Conservation (phyloP, 352 stramenopile species). For the Globisporangium paddicum region DNA sequence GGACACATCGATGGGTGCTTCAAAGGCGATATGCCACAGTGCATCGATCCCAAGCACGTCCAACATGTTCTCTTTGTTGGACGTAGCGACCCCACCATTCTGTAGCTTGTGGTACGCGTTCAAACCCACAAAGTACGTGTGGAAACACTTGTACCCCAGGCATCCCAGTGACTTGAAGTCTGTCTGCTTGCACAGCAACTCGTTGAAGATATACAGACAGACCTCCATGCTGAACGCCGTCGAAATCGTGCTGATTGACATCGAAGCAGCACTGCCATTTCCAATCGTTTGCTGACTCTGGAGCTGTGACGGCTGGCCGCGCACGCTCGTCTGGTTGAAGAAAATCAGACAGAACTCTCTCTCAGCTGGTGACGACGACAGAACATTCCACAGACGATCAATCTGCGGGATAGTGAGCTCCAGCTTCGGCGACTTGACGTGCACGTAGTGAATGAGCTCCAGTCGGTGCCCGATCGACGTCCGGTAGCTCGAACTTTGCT, state of each 20-base stretch:
- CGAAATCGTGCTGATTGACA: slow-evolving; percentile 40
- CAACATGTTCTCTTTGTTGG: slow-evolving; percentile 19
- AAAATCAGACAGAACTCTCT: slow-evolving; percentile 81
- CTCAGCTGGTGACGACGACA: slow-evolving; percentile 72
- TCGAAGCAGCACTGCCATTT: slow-evolving; percentile 11
- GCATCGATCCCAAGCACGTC: slow-evolving; percentile 73
- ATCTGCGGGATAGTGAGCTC: slow-evolving; percentile 75
- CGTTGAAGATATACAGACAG: slow-evolving; percentile 78
- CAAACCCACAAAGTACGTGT: slow-evolving; percentile 81
- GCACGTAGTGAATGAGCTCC: slow-evolving; percentile 84
- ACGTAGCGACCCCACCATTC: not conserved
- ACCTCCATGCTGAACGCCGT: slow-evolving; percentile 74
- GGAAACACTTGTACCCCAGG: slow-evolving; percentile 84
- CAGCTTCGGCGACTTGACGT: slow-evolving; percentile 73
- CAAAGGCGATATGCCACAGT: slow-evolving; percentile 79
- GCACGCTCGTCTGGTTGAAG: slow-evolving; percentile 78
- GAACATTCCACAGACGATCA: slow-evolving; percentile 63
- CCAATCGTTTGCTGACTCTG: slow-evolving; percentile 10
- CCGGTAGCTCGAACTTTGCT: slow-evolving; percentile 47
- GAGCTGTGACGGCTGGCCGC: slow-evolving; percentile 26
- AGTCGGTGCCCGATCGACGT: slow-evolving; percentile 77
- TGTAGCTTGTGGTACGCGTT: slow-evolving; percentile 57
- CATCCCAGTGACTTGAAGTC: slow-evolving; percentile 66
- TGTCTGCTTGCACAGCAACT: slow-evolving; percentile 76
- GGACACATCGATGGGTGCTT: slow-evolving; percentile 69